Conservation (phyloP, 106 monocot species). For the Dendrobium officinale region DNA sequence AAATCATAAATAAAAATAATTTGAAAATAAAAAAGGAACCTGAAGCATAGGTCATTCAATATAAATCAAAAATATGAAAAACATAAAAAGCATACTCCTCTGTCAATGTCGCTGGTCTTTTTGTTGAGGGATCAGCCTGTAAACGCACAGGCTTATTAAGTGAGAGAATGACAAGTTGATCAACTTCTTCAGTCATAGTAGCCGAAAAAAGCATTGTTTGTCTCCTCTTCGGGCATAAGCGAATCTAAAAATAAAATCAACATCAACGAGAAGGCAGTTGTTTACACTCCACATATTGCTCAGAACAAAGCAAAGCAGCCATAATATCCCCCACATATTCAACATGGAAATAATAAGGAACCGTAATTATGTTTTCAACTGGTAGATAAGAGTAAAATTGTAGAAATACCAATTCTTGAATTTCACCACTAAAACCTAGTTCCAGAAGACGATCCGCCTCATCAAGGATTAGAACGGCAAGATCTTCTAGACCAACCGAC, state of each 20-base stretch:
- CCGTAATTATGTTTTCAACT: background rate
- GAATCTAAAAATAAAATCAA: slow-evolving; percentile 40
- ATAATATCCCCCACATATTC: background rate
- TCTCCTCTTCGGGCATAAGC: slow-evolving; percentile 76
- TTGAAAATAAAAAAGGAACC: background rate
- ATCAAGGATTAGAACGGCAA: slow-evolving; percentile 90
- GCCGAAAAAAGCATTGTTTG: slow-evolving; percentile 99
- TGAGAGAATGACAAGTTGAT: slow-evolving; percentile 80
- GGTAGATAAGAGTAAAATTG: background rate
- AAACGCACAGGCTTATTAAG: slow-evolving; percentile 81
- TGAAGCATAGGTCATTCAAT: background rate
- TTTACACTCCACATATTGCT: background rate
- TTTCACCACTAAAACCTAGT: slow-evolving; percentile 90
- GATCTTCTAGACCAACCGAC: slow-evolving; percentile 93
- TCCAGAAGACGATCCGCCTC: slow-evolving; percentile 99
- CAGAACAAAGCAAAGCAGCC: slow-evolving; percentile 3
- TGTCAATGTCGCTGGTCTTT: slow-evolving; percentile 79
- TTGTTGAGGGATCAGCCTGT: slow-evolving; percentile 88
- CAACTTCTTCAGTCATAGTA: slow-evolving; percentile 99
- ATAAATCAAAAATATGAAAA: slow-evolving; percentile 5
- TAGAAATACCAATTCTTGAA: slow-evolving; percentile 74
- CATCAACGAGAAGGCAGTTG: background rate
- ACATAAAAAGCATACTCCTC: slow-evolving; percentile 60
- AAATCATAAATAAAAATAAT: background rate
- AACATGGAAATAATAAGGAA: background rate